Evolutionary conservation across 2,329 filamentous ascomycete genomes (phyloP), one percentile per base, ranked within the genome.

Genomic region (Penicillium sp.): DNA sequence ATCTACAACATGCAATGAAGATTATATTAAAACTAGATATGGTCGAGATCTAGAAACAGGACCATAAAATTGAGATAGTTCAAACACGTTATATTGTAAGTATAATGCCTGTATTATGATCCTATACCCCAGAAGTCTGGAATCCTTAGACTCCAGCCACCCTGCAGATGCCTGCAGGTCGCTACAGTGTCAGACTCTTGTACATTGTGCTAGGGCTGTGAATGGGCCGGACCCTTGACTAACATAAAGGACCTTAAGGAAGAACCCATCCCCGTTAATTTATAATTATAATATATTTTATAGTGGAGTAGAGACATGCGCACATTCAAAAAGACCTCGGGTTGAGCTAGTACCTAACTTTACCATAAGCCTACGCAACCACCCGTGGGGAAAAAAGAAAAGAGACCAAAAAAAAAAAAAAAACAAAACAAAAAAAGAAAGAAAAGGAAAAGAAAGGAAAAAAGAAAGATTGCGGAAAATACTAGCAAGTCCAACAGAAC

Each of bases 321-420:
- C 55, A 58, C 55, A 60, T 60, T 58, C 30, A 23, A n/a, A 40
- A 23, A 13, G n/a, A 29, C 19, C 13, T 43, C n/a, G 29, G 16
- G 19, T 29, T 38, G 29, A 10, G 36, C 6, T 14, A 16, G 29
- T 45, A 34, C 23, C n/a, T 19, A 23, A 36, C n/a, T 18, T 47
- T 23, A 34, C 36, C 5, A 29, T n/a, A 34, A 36, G 42, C 10
- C 51, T 59, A 66, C 62, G 61, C 66, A 67, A 62, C 55, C 56
- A 64, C 60, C 64, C 56, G 32, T 43, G 46, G 38, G 47, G 43
- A 55, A 39, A 47, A 39, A 57, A 58, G 50, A 61, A 51, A 47
- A 44, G 47, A 53, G 30, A 53, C n/a, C n/a, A 32, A 23, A 34
- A 51, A 53, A 41, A n/a, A 39, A 43, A 39, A 39, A 39, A 43